Percentiles rank a stretch among this genome's conserved stretches.
phyloP scores from a whole-genome alignment of 129 eudicot species.

The Chrysanthemum seticuspe region DNA sequence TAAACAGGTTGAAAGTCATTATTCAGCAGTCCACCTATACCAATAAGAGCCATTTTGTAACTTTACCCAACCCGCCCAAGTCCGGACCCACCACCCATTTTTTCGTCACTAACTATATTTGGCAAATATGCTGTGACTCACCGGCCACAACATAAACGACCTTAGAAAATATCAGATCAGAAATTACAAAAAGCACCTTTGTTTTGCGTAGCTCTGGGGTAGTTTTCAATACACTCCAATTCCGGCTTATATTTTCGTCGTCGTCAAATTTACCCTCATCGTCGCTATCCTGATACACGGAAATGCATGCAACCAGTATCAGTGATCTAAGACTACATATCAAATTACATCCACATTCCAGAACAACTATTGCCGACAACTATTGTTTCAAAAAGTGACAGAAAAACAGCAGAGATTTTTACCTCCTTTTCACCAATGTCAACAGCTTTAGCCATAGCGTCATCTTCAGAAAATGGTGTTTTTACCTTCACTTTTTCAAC shows the following conservation, averaged over 20 bases:
- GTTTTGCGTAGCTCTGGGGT: constrained; percentile 79
- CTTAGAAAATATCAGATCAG: background rate
- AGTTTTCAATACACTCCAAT: constrained; percentile 90
- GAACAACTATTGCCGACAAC: background rate
- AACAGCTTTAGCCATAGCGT: constrained; percentile 96
- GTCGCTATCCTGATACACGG: constrained; percentile 57
- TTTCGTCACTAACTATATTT: too few relatives aligned
- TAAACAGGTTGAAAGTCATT: too few relatives aligned
- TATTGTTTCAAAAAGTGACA: background rate
- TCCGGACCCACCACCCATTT: background rate
- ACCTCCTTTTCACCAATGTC: constrained; percentile 99
- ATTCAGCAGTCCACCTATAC: background rate
- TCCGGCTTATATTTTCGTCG: constrained; percentile 74
- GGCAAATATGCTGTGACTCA: too few relatives aligned
- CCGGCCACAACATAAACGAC: too few relatives aligned
- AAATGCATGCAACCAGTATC: constrained; percentile 6
- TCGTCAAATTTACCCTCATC: constrained; percentile 61
- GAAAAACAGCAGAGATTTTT: constrained; percentile 24
- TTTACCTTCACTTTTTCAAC: constrained; percentile 72
- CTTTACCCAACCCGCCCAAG: too few relatives aligned
- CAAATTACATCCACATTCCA: background rate
- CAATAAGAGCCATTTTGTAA: background rate
- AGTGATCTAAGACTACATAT: too few relatives aligned
- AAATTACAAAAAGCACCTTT: constrained; percentile 52
- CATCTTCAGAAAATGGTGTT: constrained; percentile 51